Conservation (phyloP, 78 protist species). For the Isochrysis galbana region DNA sequence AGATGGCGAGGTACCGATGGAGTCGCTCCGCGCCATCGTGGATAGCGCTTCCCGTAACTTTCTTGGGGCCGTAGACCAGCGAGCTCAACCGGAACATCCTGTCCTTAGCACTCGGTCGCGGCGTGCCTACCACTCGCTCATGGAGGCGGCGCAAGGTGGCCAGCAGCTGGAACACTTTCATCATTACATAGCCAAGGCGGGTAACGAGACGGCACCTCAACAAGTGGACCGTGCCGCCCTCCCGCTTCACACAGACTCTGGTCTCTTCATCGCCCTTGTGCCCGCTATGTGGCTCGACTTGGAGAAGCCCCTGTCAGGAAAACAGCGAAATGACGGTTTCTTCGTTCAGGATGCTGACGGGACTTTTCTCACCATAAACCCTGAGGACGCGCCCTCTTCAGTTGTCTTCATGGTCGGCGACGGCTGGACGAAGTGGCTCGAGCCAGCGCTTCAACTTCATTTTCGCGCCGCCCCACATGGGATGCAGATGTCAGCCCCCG, state of each 20-base stretch:
- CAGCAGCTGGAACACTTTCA: conserved; percentile 18
- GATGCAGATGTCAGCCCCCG: not conserved
- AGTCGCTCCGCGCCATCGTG: not conserved
- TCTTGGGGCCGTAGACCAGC: not conserved
- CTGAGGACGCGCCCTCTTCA: not conserved
- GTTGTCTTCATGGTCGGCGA: conserved; percentile 8
- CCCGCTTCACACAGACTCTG: not conserved
- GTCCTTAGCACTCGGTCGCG: not conserved
- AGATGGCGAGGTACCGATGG: not conserved
- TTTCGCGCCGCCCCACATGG: conserved; percentile 7
- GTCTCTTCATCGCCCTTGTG: not conserved
- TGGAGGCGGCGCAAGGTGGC: not conserved
- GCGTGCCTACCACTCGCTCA: not conserved
- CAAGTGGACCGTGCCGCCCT: not conserved
- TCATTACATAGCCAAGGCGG: not conserved
- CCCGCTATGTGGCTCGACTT: not conserved
- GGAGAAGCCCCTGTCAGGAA: not conserved
- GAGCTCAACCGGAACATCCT: not conserved
- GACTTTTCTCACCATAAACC: not conserved
- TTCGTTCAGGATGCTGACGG: not conserved
- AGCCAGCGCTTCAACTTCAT: not conserved
- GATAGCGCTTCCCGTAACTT: not conserved
- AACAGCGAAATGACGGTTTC: not conserved
- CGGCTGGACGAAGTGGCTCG: not conserved
- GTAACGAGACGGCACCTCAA: not conserved